Evolutionary conservation across 2,329 filamentous ascomycete genomes (phyloP), one percentile per base, ranked within the genome.

Genomic region (Chaetomiaceae sp.): DNA sequence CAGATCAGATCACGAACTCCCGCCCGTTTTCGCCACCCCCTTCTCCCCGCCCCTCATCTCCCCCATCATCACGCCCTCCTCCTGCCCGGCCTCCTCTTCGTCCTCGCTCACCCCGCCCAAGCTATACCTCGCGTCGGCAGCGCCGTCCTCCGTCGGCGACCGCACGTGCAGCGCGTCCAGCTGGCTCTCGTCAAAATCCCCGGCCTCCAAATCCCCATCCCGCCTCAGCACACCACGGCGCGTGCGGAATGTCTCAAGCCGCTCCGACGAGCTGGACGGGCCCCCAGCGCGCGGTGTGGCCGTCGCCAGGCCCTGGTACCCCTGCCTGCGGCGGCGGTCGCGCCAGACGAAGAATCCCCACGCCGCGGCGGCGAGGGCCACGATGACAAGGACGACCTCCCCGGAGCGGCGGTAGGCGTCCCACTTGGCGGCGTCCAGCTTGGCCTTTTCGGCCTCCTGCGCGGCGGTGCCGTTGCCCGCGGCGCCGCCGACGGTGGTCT

Each of bases 321-420:
- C 72, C 6, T 68, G 62, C 27, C 72, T 70, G 56, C 71, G 74
- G 54, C 78, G 73, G 39, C 82, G 76, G 48, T 79, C 74, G 48
- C 73, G 73, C 78, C 79, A 85, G 58, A 86, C 66, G 54, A 76
- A 83, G 62, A 81, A 86, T n/a, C 83, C 87, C 83, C 88, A 95
- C 11, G 78, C 69, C 5, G 68, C 70, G 1, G 86, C 87, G 1
- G 81, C 83, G 49, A 93, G 78, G 42, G 84, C 72, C 15, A 95
- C 87, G 39, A 96, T 79, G 14, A 90, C 80, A 2, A 96, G 75
- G 2, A 89, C 88, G 6, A 90, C 79, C 66, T 94, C 88, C 41
- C 90, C 89, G 3, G 87, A 93, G 58, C 86, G 84, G 62, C 84
- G 85, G 66, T 96, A 96, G 0, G 90, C 90, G 42, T 83, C 79